These are phyloP conservation scores for Ascochyta fabae DNA, from an alignment of 2,329 filamentous ascomycete genomes.

Conservation along the genomic window DNA sequence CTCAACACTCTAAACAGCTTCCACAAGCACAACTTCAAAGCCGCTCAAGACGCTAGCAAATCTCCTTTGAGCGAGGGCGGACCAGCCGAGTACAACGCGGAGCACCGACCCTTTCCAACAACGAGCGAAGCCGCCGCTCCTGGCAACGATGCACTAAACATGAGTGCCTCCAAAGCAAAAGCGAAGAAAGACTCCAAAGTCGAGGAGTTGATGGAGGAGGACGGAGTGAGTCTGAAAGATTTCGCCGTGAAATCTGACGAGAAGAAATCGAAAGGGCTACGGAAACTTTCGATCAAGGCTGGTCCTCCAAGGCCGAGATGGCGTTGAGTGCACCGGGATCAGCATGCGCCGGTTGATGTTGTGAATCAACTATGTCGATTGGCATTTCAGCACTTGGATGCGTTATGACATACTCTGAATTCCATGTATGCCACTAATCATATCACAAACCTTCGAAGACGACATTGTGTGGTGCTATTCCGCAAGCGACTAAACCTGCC, in stretches of 20 bases:
- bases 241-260: neutral
- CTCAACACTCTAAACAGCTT: neutral
- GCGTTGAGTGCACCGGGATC: neutral
- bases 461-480: no score
- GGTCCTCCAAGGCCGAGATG: neutral
- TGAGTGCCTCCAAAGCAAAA: neutral
- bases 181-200: slow-evolving; percentile 7
- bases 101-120: neutral
- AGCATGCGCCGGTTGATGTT: neutral
- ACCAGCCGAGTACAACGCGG: neutral
- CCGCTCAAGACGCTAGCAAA: neutral
- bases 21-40: neutral
- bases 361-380: neutral
- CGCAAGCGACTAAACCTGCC: no score
- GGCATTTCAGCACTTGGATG: neutral
- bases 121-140: neutral
- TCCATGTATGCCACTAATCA: no score
- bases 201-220: neutral
- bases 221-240: neutral
- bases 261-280: neutral
- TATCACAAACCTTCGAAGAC: no score
- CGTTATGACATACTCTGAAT: neutral
- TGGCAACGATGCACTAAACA: neutral
- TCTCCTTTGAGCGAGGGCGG: neutral
- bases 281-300: neutral